Percentiles rank a stretch among this genome's conserved stretches.
Conservation (phyloP, 805 yeast genomes). For the Hanseniaspora lachancei region DNA sequence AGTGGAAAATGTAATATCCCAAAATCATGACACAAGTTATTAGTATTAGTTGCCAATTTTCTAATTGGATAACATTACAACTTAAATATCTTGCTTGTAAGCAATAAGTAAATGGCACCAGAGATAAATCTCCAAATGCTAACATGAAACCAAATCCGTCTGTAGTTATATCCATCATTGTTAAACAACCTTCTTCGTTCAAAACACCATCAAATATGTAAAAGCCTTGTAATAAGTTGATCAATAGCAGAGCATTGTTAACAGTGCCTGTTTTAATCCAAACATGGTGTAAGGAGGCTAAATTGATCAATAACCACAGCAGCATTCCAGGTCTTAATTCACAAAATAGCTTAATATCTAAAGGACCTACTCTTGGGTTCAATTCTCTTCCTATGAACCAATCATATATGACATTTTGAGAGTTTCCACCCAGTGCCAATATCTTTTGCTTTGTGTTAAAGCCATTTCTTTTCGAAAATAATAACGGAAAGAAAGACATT, state of each 20-base stretch:
- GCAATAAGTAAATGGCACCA: constrained; percentile 86
- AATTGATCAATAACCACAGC: constrained; percentile 66
- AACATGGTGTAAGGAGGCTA: constrained; percentile 72
- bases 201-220: constrained; percentile 85
- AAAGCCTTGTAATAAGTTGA: constrained; percentile 57
- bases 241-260: constrained; percentile 58
- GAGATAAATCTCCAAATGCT: constrained; percentile 81
- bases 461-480: constrained; percentile 33
- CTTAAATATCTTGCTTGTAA: constrained; percentile 75
- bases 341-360: constrained; percentile 84
- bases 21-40: constrained; percentile 38
- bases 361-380: constrained; percentile 73
- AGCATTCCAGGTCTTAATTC: constrained; percentile 91
- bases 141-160: constrained; percentile 98
- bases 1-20: constrained; percentile 75
- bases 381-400: constrained; percentile 97
- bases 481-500: constrained; percentile 50
- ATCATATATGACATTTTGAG: constrained; percentile 62
- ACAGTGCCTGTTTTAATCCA: constrained; percentile 47
- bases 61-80: constrained; percentile 45
- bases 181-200: constrained; percentile 76
- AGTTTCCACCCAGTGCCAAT: constrained; percentile 75
- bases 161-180: constrained; percentile 92
- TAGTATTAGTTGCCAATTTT: constrained; percentile 27
- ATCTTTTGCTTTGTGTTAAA: constrained; percentile 49